phyloP scores from a whole-genome alignment of 108 stramenopile genomes.

The Skeletonema potamos region DNA sequence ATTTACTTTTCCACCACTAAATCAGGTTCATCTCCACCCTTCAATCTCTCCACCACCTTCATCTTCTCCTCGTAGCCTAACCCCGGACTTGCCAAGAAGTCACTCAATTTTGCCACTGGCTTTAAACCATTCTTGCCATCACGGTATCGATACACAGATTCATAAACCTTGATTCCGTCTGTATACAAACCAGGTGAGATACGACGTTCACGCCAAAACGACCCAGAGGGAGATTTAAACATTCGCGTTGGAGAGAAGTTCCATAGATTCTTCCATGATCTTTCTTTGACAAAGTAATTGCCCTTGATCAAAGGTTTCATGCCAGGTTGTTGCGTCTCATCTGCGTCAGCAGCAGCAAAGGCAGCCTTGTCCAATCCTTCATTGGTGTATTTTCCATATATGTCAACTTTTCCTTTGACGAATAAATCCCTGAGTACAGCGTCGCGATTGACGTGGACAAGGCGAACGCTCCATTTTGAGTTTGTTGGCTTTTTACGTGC shows the following conservation, averaged over 20 bases:
- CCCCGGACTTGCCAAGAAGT: slow-evolving; percentile 45
- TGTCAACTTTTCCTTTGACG: slow-evolving; percentile 71
- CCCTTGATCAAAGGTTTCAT: slow-evolving; percentile 52
- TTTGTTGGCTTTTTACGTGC: slow-evolving; percentile 72
- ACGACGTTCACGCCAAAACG: slow-evolving; percentile 86
- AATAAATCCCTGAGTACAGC: slow-evolving; percentile 87
- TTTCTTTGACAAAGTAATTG: slow-evolving; percentile 58
- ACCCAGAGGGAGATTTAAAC: slow-evolving; percentile 79
- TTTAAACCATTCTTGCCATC: slow-evolving; percentile 87
- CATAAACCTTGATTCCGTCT: slow-evolving; percentile 75
- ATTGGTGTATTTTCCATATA: slow-evolving; percentile 79
- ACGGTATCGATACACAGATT: slow-evolving; percentile 72
- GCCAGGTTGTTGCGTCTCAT: slow-evolving; percentile 8
- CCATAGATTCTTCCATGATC: slow-evolving; percentile 84
- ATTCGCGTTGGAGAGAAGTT: slow-evolving; percentile 84
- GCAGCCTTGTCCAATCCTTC: slow-evolving; percentile 41
- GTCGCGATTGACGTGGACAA: slow-evolving; percentile 81
- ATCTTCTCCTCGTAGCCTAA: slow-evolving; percentile 48
- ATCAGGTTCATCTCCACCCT: slow-evolving; percentile 74
- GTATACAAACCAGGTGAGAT: slow-evolving; percentile 83
- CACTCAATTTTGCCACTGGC: slow-evolving; percentile 51
- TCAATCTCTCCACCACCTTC: slow-evolving; percentile 55
- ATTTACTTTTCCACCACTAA: slow-evolving; percentile 69
- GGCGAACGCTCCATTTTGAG: slow-evolving; percentile 78
- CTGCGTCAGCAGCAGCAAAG: slow-evolving; percentile 29